Evolutionary conservation across 2,329 filamentous ascomycete species (phyloP), one percentile per base, ranked within the genome.

Genomic region (Metarhizium anisopliae): DNA sequence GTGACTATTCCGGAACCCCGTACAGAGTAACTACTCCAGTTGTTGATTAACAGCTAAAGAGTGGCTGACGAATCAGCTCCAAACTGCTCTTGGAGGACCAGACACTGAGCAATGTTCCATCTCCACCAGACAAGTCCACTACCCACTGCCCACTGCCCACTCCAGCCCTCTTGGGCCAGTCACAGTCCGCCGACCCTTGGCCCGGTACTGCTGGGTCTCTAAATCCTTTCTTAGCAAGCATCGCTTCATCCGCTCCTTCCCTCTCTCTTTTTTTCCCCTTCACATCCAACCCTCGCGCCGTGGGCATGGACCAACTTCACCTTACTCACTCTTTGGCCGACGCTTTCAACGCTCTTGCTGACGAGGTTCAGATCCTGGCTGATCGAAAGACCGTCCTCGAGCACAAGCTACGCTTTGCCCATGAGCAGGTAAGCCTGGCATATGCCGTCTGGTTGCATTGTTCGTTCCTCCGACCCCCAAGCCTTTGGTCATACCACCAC

Each of bases 371-470:
- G 70, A 76, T 74, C 55, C 68, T 86, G 66, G 79, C 79, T 61
- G 83, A 86, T 67, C 78, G 80, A 61, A 85, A 85, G 66, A 84
- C 80, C 32, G 79, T 86, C 55, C 72, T 86, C 57, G 82, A 86
- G 71, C 81, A 86, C 69, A 86, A 86, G 70, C 74, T 86, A 61
- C 77, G 81, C 54, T 86, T 82, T 71, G 83, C 83, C 36, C 82
- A 85, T 62, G 82, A 85, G 67, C 82, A 85, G 77, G 83, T 86
- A 77, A 68, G 79, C 18, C 65, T 55, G 32, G 7, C 32, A 8
- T 7, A 11, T 43, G 32, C 45, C 50, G 35, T 40, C 50, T 40
- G 32, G 20, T 25, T 20, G 14, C 20, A 30, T 45, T 51, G n/a
- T 30, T 30, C 45, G 49, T 50, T 25, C 3, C 32, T 11, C 25